Percentiles rank a stretch among this genome's conserved stretches.
Conservation (phyloP, 2,329 filamentous ascomycete species). For the Claviceps citrina region DNA sequence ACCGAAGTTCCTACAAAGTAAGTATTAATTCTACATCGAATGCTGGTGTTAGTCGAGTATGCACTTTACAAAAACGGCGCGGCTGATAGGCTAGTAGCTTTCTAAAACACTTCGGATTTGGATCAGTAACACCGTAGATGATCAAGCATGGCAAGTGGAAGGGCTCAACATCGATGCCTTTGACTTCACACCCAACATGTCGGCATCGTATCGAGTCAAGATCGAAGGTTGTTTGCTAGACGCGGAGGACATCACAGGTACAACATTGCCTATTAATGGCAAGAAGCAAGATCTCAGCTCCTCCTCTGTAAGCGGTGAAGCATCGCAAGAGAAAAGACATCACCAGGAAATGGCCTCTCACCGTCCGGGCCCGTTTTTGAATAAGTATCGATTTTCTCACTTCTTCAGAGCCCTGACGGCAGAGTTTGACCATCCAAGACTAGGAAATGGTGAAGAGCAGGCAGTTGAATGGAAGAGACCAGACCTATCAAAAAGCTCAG, state of each 20-base stretch:
- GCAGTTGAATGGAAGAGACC: conserved; percentile 80
- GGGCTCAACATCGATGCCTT: conserved; percentile 57
- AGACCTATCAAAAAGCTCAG: conserved; percentile 33
- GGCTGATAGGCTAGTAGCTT: conserved; percentile 30
- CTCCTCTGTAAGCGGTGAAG: neutral
- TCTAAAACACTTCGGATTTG: conserved; percentile 79
- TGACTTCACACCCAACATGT: conserved; percentile 62
- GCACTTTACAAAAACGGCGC: neutral
- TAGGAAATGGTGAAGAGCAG: conserved; percentile 37
- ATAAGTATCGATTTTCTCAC: conserved; percentile 49
- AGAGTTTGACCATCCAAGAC: conserved; percentile 51
- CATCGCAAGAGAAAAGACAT: conserved; percentile 16
- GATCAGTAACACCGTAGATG: conserved; percentile 88
- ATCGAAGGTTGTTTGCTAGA: conserved; percentile 78
- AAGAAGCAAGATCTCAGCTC: neutral
- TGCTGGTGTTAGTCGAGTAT: neutral
- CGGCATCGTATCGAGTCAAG: conserved; percentile 76
- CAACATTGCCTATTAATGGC: neutral
- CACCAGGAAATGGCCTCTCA: conserved; percentile 32
- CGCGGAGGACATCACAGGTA: conserved; percentile 32
- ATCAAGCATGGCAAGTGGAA: conserved; percentile 79
- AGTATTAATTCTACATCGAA: neutral
- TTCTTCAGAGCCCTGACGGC: conserved; percentile 72
- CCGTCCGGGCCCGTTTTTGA: conserved; percentile 9
- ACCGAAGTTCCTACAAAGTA: conserved; percentile 51